Base-by-base conservation (phyloP, 1,284 basidiomycete species). In the Agroathelia rolfsii region DNA sequence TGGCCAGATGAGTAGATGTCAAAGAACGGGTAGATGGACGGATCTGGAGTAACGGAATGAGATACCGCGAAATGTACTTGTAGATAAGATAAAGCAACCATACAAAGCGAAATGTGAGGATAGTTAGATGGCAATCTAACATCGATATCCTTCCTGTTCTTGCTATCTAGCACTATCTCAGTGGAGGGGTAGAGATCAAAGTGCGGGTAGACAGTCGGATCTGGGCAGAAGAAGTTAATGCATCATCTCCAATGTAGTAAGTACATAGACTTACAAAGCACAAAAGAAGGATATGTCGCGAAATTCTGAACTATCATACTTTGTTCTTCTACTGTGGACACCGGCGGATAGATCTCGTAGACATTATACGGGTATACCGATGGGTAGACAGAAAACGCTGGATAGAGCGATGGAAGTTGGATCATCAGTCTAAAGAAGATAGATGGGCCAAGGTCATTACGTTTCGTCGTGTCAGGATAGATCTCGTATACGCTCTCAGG, bases 101-200 rank as follows among this genome's bases (percentile, higher is more conserved):
- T 36, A 51, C 48, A 51, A 14, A 50, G 28, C 26, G 45, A 31
- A 19, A 50, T 47, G 16, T n/a, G 17, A 13, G 48, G 48, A 38
- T 50, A 51, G 9, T 26, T 19, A 1, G 45, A 11, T 16, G 23
- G 13, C 3, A 39, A 10, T 27, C 24, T 34, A 16, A 44, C 30
- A 7, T 13, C 6, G 29, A 7, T 16, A 32, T 11, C 9, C 10
- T 12, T 23, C n/a, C 34, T 27, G 17, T 12, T 28, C 35, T n/a
- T 36, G 37, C 38, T 40, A 41, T 3, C 30, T 20, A 24, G 26
- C 24, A 21, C 7, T 10, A 4, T 34, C 3, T 28, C 42, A 43
- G 26, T 24, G 2, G 49, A 30, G 14, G 68, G 65, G 31, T 70
- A 70, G 11, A 65, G 43, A 18, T 60, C 50, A 19, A 66, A 52